Percentiles rank a stretch among this genome's conserved stretches.
Conservation (phyloP, 495 filamentous ascomycete genomes). For the Amphirosellinia nigrospora region DNA sequence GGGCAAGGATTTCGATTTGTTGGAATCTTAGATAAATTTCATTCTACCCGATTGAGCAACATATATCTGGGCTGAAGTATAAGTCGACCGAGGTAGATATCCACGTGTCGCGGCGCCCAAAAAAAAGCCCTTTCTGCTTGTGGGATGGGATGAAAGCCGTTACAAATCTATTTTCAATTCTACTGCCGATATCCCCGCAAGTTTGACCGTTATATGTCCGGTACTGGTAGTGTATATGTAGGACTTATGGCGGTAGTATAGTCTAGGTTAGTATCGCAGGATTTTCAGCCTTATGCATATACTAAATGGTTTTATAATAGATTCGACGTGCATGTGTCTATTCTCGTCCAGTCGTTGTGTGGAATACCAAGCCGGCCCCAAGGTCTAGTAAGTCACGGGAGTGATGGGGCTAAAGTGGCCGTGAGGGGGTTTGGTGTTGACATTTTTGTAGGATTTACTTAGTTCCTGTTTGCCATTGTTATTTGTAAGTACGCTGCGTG, state of each 20-base stretch:
- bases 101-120: neutral
- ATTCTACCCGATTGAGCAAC: neutral
- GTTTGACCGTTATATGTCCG: neutral
- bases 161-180: neutral
- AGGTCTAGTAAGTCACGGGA: neutral
- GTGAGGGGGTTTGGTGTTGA: neutral
- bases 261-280: neutral
- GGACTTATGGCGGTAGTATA: neutral
- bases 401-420: neutral
- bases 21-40: neutral
- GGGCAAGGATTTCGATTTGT: neutral
- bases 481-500: too few species aligned
- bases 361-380: neutral
- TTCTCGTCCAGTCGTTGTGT: neutral
- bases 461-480: neutral
- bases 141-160: neutral
- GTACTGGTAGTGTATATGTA: neutral
- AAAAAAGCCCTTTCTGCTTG: too few species aligned
- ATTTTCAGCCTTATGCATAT: conserved; percentile 16
- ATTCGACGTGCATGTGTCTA: conserved; percentile 1
- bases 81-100: neutral
- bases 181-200: neutral
- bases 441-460: neutral
- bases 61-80: conserved; percentile 1
- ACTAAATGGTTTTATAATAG: neutral